Conservation (phyloP, 768 basidiomycete genomes). For the Lentinula boryana region DNA sequence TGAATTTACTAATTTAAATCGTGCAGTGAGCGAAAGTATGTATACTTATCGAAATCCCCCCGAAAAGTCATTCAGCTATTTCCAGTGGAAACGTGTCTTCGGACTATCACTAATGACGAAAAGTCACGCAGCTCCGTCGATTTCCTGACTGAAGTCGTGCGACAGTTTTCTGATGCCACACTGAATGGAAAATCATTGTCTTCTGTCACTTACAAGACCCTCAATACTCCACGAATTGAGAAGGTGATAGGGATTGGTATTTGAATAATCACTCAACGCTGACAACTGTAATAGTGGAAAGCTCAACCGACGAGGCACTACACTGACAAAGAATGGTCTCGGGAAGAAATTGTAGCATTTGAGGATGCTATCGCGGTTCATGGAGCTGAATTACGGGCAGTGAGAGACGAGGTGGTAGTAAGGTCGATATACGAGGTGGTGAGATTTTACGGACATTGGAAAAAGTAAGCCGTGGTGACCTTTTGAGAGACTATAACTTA, state of each 20-base stretch:
- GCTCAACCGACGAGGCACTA: conserved; percentile 52
- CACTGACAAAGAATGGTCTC: conserved; percentile 65
- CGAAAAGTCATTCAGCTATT: background rate
- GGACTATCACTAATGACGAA: conserved; percentile 44
- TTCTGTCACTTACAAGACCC: conserved; percentile 58
- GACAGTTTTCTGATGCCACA: conserved; percentile 66
- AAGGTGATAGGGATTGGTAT: conserved; percentile 43
- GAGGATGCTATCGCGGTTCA: conserved; percentile 69
- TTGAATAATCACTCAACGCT: background rate
- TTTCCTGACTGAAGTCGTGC: conserved; percentile 74
- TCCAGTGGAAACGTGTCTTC: conserved; percentile 65
- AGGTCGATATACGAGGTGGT: conserved; percentile 74
- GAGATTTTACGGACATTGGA: conserved; percentile 82
- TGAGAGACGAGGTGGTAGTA: conserved; percentile 67
- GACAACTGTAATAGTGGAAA: conserved; percentile 59
- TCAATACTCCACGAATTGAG: conserved; percentile 39
- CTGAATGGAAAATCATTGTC: conserved; percentile 49
- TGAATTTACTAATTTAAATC: conserved; percentile 19
- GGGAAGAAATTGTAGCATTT: conserved; percentile 66
- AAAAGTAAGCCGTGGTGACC: conserved; percentile 46
- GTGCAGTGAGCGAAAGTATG: conserved; percentile 54
- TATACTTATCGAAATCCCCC: background rate
- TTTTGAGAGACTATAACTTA: background rate
- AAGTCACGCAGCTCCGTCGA: conserved; percentile 62
- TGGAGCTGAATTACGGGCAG: conserved; percentile 75